Base-by-base conservation (phyloP, 1,139 yeast species). In the Sugiyamaella sp. region DNA sequence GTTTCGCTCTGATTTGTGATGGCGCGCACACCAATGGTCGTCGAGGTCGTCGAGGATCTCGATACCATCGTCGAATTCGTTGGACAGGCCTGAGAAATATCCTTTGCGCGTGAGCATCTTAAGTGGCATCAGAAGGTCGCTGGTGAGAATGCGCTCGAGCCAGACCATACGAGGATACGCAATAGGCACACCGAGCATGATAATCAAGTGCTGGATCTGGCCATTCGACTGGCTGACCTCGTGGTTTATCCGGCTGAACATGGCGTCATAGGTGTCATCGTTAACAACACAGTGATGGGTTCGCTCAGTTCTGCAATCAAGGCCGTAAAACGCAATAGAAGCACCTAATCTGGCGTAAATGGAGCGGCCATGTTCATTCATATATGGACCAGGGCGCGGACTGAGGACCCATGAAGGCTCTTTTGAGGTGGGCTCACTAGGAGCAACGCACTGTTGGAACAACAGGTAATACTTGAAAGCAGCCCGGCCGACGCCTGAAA, bases 291-390 rank as follows among this genome's bases (percentile, higher is more conserved):
- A 79, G 32, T 77, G 75, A 60, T 84, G 74, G 48, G 81, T 82
- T 57, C 99, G 80, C 71, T 91, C 98, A 0, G 97, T 89, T 67
- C 99, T 82, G 68, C 98, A 91, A 71, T 91, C 99, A 19, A 93
- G 72, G 0, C 97, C 97, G 17, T 85, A 69, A 60, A 90, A 76
- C 0, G 82, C 86, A 60, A 89, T 78, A 33, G 81, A 81, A 33
- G 80, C 80, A 29, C 99, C 99, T 44, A 91, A 73, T 60, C 89
- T 77, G 20, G 89, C 77, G 66, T 80, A 89, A 3, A 82, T 66
- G 0, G 96, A 86, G 60, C 89, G 86, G 22, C 86, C 80, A 35
- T 71, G 73, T 64, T 86, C 81, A 22, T 74, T 71, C 59, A 88
- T 88, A 65, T 75, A 89, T 1, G 89, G 89, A 8, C 96, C 96